phyloP scores from a whole-genome alignment of 345 rosid genomes.

The Citrus mangshanensis region DNA sequence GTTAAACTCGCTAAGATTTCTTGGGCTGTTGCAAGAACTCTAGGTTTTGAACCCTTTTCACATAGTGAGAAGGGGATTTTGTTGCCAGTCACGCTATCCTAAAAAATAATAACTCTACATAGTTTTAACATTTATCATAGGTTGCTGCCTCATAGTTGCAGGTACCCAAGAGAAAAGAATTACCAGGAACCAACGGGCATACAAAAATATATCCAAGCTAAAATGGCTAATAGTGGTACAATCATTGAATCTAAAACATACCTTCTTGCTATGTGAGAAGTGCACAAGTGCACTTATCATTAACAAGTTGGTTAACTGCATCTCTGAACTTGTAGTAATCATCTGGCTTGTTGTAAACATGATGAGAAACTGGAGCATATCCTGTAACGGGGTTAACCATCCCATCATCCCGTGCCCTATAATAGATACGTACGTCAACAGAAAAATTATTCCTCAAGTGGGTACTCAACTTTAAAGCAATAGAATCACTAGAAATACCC shows the following conservation, averaged over 20 bases:
- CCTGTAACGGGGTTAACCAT: conserved; percentile 54
- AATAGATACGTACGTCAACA: conserved; percentile 20
- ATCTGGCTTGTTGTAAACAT: conserved; percentile 71
- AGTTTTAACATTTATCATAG: no score
- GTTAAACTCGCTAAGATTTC: no score
- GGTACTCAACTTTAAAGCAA: no score
- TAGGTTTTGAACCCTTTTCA: no score
- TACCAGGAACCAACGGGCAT: neutral
- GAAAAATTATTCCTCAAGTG: no score
- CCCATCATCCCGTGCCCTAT: conserved; percentile 46
- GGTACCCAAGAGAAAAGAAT: neutral
- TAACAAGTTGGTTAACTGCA: conserved; percentile 49
- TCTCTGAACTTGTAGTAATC: conserved; percentile 79
- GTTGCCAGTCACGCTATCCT: no score
- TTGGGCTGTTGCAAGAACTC: no score
- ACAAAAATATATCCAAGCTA: neutral
- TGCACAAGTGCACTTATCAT: conserved; percentile 51
- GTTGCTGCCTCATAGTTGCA: neutral
- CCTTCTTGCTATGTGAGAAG: conserved; percentile 44
- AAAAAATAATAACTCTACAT: no score
- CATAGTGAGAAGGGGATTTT: no score
- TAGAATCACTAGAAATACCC: no score
- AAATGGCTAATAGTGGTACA: neutral
- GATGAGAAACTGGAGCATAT: conserved; percentile 82
- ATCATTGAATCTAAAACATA: conserved; percentile 21